Evolutionary conservation across 2,329 filamentous ascomycete genomes (phyloP).

Genomic region (Leptosphaerulina australis): DNA sequence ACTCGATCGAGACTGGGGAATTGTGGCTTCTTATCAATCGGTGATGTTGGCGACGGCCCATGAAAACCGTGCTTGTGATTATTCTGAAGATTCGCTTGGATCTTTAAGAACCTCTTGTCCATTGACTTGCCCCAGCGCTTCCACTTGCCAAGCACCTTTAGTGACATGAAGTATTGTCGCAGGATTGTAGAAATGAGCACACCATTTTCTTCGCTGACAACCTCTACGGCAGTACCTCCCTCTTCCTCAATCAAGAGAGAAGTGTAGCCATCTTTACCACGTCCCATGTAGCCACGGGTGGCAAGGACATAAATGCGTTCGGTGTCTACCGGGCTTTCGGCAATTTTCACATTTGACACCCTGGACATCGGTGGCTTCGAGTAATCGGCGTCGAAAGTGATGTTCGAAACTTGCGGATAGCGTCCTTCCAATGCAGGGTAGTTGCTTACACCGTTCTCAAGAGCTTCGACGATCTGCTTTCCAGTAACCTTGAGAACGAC

Average conservation of each 20-base stretch:
- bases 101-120: slow-evolving; percentile 67
- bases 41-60: slow-evolving; percentile 43
- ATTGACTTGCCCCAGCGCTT: slow-evolving; percentile 69
- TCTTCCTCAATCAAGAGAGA: slow-evolving; percentile 76
- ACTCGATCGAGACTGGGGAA: slow-evolving; percentile 24
- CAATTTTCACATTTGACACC: slow-evolving; percentile 67
- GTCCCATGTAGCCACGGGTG: slow-evolving; percentile 86
- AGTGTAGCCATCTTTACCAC: slow-evolving; percentile 84
- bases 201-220: slow-evolving; percentile 85
- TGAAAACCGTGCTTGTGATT: slow-evolving; percentile 59
- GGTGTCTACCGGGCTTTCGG: slow-evolving; percentile 65
- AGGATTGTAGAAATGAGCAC: slow-evolving; percentile 85
- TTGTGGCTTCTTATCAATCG: slow-evolving; percentile 16
- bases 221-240: slow-evolving; percentile 76
- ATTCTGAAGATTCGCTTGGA: slow-evolving; percentile 66
- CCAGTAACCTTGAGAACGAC: slow-evolving; percentile 77
- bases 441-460: slow-evolving; percentile 82
- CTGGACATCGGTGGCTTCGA: slow-evolving; percentile 65
- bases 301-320: slow-evolving; percentile 72
- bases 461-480: slow-evolving; percentile 73
- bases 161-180: slow-evolving; percentile 87
- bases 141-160: slow-evolving; percentile 83
- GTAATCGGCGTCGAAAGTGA: slow-evolving; percentile 75
- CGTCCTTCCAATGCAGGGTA: slow-evolving; percentile 83
- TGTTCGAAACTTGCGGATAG: slow-evolving; percentile 87